Base-by-base conservation (phyloP, 768 basidiomycete genomes). In the Boletus sensibilis region DNA sequence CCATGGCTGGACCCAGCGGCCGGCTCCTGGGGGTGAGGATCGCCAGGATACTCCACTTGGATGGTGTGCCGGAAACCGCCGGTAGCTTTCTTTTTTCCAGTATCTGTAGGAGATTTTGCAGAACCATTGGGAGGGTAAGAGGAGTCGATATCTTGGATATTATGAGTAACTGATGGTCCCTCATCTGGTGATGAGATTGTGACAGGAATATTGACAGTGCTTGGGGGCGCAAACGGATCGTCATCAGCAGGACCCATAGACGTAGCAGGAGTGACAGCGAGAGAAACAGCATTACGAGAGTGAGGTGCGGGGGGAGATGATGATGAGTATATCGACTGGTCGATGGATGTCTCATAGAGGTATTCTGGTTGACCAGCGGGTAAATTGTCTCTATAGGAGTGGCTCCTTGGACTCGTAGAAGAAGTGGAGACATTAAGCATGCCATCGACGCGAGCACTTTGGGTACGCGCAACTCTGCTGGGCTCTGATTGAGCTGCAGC, bases 11-110 rank as follows among this genome's bases (percentile, higher is more conserved):
- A 54, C 3, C 65, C 50, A 8, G 57, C 42, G 3, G 44, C 50
- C 11, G 43, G 65, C 14, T 68, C 69, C 40, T 58, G 61, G 6
- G 81, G 37, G 4, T 54, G 53, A 31, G 63, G 80, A 53, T 87
- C 86, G 55, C 88, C 90, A 6, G 64, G 56, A 64, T 98, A 98
- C 73, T 99, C 97, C 56, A 98, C 89, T 71, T 98, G 97, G 45
- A 98, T 92, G 11, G 97, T 98, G 72, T 98, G 94, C 47, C 94
- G 78, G 72, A 90, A 87, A 51, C 79, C 79, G 2, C 58, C 29
- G 9, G 66, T 20, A 20, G 73, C 75, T 57, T 76, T 83, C 60
- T 79, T 76, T 68, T 82, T 83, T 53, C 75, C 68, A 31, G 69
- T 55, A 47, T 87, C 76, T 5, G 73, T 64, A 16, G 72, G 76